Percentiles rank a stretch among this genome's conserved stretches.
These are phyloP conservation scores for Trichoderma endophyticum DNA, from an alignment of 2,329 filamentous ascomycete species.

Conservation along the genomic window DNA sequence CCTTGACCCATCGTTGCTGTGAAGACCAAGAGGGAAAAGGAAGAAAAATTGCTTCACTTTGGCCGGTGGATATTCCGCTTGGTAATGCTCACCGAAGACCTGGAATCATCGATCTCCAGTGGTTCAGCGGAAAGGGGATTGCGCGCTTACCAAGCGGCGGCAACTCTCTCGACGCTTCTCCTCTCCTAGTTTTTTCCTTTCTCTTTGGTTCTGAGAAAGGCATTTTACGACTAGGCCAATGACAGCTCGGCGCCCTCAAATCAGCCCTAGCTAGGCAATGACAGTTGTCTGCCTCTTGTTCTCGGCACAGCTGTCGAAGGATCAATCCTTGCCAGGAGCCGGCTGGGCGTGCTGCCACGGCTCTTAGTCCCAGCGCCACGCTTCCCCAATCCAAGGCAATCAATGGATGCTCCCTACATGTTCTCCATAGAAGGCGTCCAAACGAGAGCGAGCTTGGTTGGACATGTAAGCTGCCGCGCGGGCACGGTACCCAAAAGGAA, in stretches of 20 bases:
- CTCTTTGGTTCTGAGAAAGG: neutral
- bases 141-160: slow-evolving; percentile 3
- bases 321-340: slow-evolving; percentile 1
- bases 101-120: neutral
- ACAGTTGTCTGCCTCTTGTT: neutral
- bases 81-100: slow-evolving; percentile 1
- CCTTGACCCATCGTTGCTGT: neutral
- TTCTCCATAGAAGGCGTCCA: neutral
- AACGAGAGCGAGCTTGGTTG: neutral
- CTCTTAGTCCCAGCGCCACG: slow-evolving; percentile 8
- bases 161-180: neutral
- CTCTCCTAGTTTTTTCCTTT: neutral
- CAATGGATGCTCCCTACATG: neutral
- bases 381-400: neutral
- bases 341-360: neutral
- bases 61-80: neutral
- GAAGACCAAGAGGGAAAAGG: neutral
- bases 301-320: neutral
- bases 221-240: slow-evolving; percentile 2
- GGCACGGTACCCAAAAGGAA: neutral
- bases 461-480: neutral
- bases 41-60: neutral
- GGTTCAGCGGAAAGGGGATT: neutral
- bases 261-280: slow-evolving; percentile 12
- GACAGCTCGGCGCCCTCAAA: neutral